Evolutionary conservation across 2,329 filamentous ascomycete species (phyloP).

Genomic region (Pseudogymnoascus sp.): DNA sequence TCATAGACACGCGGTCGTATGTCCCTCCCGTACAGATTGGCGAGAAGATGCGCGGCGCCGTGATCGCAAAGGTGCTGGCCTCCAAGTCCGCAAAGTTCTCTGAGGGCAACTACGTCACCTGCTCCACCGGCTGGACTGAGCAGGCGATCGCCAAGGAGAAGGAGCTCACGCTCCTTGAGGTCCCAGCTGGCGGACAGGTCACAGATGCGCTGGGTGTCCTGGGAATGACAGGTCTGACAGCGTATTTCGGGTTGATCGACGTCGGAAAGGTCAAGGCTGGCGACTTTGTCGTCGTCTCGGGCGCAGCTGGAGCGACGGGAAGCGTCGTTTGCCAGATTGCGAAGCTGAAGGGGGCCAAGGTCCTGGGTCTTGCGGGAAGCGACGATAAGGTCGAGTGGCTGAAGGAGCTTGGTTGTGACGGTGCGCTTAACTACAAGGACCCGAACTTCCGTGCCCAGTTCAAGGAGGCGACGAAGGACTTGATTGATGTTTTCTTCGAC

Average conservation of each 20-base stretch:
- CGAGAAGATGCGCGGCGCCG: slow-evolving; percentile 59
- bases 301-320: slow-evolving; percentile 72
- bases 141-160: slow-evolving; percentile 52
- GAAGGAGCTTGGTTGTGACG: slow-evolving; percentile 59
- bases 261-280: slow-evolving; percentile 61
- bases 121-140: slow-evolving; percentile 57
- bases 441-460: slow-evolving; percentile 54
- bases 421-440: slow-evolving; percentile 63
- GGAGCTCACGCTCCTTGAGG: slow-evolving; percentile 34
- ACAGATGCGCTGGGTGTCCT: slow-evolving; percentile 54
- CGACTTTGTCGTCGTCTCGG: slow-evolving; percentile 70
- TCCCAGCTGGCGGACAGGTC: slow-evolving; percentile 36
- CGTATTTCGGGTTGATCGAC: slow-evolving; percentile 66
- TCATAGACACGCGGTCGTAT: slow-evolving; percentile 49
- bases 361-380: slow-evolving; percentile 59
- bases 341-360: slow-evolving; percentile 58
- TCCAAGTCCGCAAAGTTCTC: slow-evolving; percentile 48
- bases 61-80: slow-evolving; percentile 54
- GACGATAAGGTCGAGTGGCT: slow-evolving; percentile 63
- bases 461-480: slow-evolving; percentile 49
- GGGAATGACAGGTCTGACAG: slow-evolving; percentile 50
- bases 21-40: slow-evolving; percentile 61
- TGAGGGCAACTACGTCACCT: slow-evolving; percentile 51
- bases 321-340: slow-evolving; percentile 72
- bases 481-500: slow-evolving; percentile 66